Conservation (phyloP, 2,329 filamentous ascomycete species). For the Verticillium dahliae region DNA sequence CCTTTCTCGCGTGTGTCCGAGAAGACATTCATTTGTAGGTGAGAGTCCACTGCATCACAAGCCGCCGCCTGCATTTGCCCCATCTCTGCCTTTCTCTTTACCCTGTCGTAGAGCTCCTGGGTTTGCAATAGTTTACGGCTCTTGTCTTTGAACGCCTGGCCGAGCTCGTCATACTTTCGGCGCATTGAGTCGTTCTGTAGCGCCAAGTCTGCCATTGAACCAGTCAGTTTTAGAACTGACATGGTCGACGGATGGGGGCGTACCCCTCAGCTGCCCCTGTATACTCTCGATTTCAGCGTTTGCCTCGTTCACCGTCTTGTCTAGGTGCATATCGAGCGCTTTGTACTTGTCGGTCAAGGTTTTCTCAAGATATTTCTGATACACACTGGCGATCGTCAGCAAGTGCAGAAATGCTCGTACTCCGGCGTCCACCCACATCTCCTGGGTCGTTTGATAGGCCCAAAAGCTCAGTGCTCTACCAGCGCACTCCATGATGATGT, state of each 20-base stretch:
- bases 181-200: slow-evolving; percentile 42
- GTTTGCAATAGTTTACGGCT: slow-evolving; percentile 60
- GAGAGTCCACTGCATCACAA: slow-evolving; percentile 23
- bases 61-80: slow-evolving; percentile 49
- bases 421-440: slow-evolving; percentile 52
- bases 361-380: slow-evolving; percentile 70
- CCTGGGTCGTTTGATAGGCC: slow-evolving; percentile 78
- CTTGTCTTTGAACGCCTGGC: slow-evolving; percentile 62
- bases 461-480: slow-evolving; percentile 75
- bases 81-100: slow-evolving; percentile 49
- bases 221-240: slow-evolving; percentile 3
- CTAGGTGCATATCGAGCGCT: slow-evolving; percentile 57
- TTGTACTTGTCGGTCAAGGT: slow-evolving; percentile 67
- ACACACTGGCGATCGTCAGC: slow-evolving; percentile 46
- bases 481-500: slow-evolving; percentile 79
- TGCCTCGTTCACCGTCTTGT: slow-evolving; percentile 68
- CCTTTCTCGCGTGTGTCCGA: neutral
- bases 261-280: slow-evolving; percentile 58
- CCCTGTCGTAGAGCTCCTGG: slow-evolving; percentile 58
- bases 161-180: slow-evolving; percentile 67
- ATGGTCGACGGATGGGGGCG: too few relatives aligned
- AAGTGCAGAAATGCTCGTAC: neutral
- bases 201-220: slow-evolving; percentile 21
- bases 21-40: neutral
- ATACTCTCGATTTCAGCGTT: slow-evolving; percentile 64